Evolutionary conservation across 306 rosid genomes (phyloP).

Genomic region (Carpinus fangiana): DNA sequence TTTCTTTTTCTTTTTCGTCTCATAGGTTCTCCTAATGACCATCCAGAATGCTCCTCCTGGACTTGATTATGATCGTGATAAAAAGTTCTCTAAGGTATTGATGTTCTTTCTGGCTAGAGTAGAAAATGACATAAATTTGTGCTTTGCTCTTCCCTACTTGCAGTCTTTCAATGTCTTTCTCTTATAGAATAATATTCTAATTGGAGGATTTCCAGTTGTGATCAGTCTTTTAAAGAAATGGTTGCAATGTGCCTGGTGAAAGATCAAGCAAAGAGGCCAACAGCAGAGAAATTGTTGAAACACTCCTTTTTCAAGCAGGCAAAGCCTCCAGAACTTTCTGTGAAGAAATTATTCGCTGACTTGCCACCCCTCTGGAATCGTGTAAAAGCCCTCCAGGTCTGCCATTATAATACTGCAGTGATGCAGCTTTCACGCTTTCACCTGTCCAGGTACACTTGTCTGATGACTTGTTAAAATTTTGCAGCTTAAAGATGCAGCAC

Average conservation of each 20-base stretch:
- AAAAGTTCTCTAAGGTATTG: slow-evolving; percentile 94
- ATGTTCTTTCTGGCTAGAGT: slow-evolving; percentile 66
- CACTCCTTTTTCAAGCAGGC: slow-evolving; percentile 84
- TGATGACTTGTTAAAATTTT: slow-evolving; percentile 28
- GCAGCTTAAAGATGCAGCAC: slow-evolving; percentile 96
- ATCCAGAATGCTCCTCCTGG: slow-evolving; percentile 99
- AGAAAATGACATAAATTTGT: neutral
- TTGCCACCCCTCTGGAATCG: slow-evolving; percentile 95
- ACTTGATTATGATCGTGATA: slow-evolving; percentile 97
- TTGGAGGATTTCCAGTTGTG: slow-evolving; percentile 96
- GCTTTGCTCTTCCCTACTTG: neutral
- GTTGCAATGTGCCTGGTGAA: slow-evolving; percentile 99
- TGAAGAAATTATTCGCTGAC: slow-evolving; percentile 85
- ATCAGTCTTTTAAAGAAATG: slow-evolving; percentile 99
- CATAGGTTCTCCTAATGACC: slow-evolving; percentile 94
- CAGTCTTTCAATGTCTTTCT: slow-evolving; percentile 22
- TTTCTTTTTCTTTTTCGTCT: slow-evolving; percentile 5
- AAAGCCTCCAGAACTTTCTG: slow-evolving; percentile 91
- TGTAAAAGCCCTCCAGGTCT: slow-evolving; percentile 93
- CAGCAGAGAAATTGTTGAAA: slow-evolving; percentile 86
- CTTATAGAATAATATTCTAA: slow-evolving; percentile 62
- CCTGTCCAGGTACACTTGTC: slow-evolving; percentile 21
- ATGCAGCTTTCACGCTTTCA: slow-evolving; percentile 22
- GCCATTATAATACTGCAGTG: slow-evolving; percentile 26
- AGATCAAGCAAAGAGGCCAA: slow-evolving; percentile 96